Percentiles rank a stretch among this genome's conserved stretches.
These are phyloP conservation scores for Aspergillus pseudoglaucus DNA, from an alignment of 2,329 filamentous ascomycete genomes.

Conservation along the genomic window DNA sequence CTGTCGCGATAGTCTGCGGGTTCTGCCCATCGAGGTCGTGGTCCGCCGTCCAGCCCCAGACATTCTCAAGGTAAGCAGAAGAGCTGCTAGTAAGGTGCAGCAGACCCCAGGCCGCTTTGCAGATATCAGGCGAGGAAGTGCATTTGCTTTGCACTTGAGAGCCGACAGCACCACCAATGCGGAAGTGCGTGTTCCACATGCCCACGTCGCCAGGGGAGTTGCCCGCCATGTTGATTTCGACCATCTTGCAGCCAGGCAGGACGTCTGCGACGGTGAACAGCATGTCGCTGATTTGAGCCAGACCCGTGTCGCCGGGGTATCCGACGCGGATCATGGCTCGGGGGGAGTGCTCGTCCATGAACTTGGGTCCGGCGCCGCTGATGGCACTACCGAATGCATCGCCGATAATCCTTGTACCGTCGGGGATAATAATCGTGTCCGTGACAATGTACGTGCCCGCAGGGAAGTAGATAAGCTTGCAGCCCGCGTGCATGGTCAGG, in stretches of 20 bases:
- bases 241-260: conserved; percentile 37
- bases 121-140: conserved; percentile 24
- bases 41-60: conserved; percentile 44
- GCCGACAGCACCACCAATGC: conserved; percentile 41
- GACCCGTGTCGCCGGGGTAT: conserved; percentile 41
- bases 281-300: conserved; percentile 47
- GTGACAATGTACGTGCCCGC: conserved; percentile 48
- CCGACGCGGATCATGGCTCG: conserved; percentile 48
- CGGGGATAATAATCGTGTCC: conserved; percentile 43
- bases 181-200: conserved; percentile 44
- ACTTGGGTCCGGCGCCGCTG: conserved; percentile 44
- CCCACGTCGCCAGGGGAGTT: conserved; percentile 44
- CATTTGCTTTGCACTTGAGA: conserved; percentile 36
- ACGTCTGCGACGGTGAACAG: conserved; percentile 45
- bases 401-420: conserved; percentile 47
- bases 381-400: conserved; percentile 47
- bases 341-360: conserved; percentile 38
- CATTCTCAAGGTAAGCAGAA: conserved; percentile 50
- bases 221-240: conserved; percentile 49
- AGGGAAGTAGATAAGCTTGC: conserved; percentile 52
- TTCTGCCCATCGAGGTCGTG: conserved; percentile 42
- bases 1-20: conserved; percentile 26
- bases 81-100: conserved; percentile 45
- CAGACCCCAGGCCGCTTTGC: conserved; percentile 44
- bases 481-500: conserved; percentile 27